These are phyloP conservation scores for Colletotrichum sp. DNA, from an alignment of 2,329 filamentous ascomycete genomes.

Conservation along the genomic window DNA sequence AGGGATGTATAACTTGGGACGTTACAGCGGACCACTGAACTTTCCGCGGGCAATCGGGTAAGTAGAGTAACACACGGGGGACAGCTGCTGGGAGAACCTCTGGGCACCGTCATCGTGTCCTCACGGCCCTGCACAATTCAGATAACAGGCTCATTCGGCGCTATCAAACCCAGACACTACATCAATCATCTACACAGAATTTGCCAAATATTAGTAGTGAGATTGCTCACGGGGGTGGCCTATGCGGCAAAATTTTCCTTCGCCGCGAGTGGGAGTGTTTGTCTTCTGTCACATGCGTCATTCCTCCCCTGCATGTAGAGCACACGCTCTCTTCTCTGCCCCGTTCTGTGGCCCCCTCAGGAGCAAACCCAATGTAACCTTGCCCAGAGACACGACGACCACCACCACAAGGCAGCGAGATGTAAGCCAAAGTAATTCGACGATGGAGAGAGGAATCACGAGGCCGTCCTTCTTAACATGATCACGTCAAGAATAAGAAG, in stretches of 20 bases:
- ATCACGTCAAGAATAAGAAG: not conserved
- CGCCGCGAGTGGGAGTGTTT: not conserved
- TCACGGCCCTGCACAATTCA: not conserved
- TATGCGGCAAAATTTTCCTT: not conserved
- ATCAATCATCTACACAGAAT: not conserved
- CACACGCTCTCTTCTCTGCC: not conserved
- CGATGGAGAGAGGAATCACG: not conserved
- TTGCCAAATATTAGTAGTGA: not conserved
- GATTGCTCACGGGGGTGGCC: not conserved
- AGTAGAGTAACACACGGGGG: not conserved
- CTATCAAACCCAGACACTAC: not conserved
- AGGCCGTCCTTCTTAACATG: not conserved
- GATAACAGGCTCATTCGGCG: not conserved
- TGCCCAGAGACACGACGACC: not conserved
- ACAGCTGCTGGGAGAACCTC: not conserved
- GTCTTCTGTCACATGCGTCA: conserved; percentile 11
- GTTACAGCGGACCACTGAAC: not conserved
- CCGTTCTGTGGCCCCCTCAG: not conserved
- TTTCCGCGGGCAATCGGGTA: not conserved
- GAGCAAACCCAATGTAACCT: not conserved
- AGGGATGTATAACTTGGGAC: no score
- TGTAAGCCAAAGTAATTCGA: not conserved
- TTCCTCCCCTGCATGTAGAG: not conserved
- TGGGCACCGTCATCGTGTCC: not conserved
- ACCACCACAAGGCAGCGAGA: not conserved